Percentiles rank a stretch among this genome's conserved stretches.
These are phyloP conservation scores for Saprolegnia parasitica DNA, from an alignment of 352 stramenopile species.

Conservation along the genomic window DNA sequence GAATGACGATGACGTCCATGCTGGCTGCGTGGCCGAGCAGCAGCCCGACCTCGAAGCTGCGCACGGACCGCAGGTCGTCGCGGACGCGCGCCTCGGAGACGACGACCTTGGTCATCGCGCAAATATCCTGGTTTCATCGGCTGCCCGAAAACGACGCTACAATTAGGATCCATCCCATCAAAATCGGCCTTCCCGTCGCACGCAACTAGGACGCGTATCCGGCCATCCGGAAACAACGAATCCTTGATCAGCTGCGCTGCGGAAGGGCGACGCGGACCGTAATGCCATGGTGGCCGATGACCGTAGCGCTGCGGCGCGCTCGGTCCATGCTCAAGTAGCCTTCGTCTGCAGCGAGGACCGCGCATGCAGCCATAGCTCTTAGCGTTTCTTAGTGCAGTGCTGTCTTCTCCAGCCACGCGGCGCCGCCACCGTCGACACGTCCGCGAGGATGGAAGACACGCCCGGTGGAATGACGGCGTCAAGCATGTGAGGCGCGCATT, in stretches of 20 bases:
- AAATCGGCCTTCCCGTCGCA: neutral
- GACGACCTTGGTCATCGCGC: neutral
- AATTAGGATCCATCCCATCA: neutral
- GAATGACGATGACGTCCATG: constrained; percentile 7
- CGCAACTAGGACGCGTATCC: neutral
- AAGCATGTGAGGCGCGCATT: too few relatives aligned
- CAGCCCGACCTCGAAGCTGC: neutral
- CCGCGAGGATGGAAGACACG: too few relatives aligned
- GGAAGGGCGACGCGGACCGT: neutral
- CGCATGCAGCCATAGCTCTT: too few relatives aligned
- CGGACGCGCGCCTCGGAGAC: neutral
- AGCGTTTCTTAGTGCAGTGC: too few relatives aligned
- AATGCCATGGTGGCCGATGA: neutral
- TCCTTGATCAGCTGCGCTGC: neutral
- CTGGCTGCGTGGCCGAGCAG: neutral
- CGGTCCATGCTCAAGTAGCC: too few relatives aligned
- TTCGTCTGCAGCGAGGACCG: too few relatives aligned
- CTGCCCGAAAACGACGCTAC: too few relatives aligned
- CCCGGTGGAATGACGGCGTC: too few relatives aligned
- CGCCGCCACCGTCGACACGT: too few relatives aligned
- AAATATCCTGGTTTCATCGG: too few relatives aligned
- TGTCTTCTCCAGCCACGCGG: too few relatives aligned
- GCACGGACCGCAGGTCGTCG: neutral
- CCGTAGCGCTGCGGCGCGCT: too few relatives aligned
- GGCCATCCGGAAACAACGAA: neutral